Percentiles rank a stretch among this genome's conserved stretches.
Evolutionary conservation across 2,329 filamentous ascomycete species (phyloP).

Genomic region (Metarhizium rileyi): DNA sequence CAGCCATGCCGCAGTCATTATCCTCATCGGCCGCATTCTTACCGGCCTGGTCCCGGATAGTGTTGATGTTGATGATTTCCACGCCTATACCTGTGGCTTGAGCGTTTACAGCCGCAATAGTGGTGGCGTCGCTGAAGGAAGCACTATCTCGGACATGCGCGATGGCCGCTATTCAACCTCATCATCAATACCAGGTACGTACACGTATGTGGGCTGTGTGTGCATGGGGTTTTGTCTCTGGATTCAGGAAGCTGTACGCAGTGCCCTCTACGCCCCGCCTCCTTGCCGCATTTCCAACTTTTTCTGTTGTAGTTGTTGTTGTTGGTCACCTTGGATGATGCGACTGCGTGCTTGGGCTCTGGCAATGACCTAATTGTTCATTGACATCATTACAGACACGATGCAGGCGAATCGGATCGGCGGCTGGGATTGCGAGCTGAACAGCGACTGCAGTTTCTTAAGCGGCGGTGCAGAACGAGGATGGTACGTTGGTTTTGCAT

Average conservation of each 20-base stretch:
- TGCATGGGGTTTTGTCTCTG: not conserved
- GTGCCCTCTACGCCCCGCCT: not conserved
- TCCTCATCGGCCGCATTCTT: conserved; percentile 72
- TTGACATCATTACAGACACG: conserved; percentile 5
- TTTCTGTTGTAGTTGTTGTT: not conserved
- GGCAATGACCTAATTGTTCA: not conserved
- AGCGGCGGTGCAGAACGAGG: conserved; percentile 74
- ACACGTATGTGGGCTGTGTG: not conserved
- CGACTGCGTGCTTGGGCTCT: not conserved
- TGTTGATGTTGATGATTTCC: conserved; percentile 67
- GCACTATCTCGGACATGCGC: not conserved
- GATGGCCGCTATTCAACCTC: not conserved
- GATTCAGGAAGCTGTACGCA: conserved; percentile 2
- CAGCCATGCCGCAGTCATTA: conserved; percentile 82
- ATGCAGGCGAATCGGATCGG: conserved; percentile 33
- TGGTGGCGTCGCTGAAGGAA: conserved; percentile 1
- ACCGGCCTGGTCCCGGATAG: conserved; percentile 69
- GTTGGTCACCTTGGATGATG: not conserved
- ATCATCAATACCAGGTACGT: conserved; percentile 3
- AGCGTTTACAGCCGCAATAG: conserved; percentile 46
- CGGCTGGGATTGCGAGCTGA: conserved; percentile 69
- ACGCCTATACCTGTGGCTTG: conserved; percentile 73
- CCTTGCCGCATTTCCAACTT: not conserved
- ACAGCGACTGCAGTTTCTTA: conserved; percentile 81
- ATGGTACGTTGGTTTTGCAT: conserved; percentile 49